Base-by-base conservation (phyloP, 805 yeast species). In the Candida mattraensis region DNA sequence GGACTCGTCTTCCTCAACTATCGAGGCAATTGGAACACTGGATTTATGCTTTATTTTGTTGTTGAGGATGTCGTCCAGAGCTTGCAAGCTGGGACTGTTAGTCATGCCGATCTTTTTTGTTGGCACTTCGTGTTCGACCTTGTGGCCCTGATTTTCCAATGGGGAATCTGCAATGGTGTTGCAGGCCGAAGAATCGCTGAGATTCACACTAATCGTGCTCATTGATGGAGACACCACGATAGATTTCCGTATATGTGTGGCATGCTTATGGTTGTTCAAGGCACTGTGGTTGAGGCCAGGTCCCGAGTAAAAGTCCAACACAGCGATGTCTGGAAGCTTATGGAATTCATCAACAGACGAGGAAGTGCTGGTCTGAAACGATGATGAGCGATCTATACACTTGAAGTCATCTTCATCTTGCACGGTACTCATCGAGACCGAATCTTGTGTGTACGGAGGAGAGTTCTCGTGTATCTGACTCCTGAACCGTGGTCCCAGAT, bases 71-170 rank as follows among this genome's bases (percentile, higher is more conserved):
- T 52, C 58, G 30, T 56, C 60, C 22, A 64, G 39, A 4, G 63
- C 61, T 36, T 55, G 60, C 24, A 64, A 46, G 39, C 67, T 61
- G 17, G 69, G 69, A 40, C 67, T 61, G 23, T 52, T 56, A 2
- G 55, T 45, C 51, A 63, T 54, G 3, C 61, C 62, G 8, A 61
- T 40, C 22, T 43, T 45, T 17, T 29, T 42, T 7, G 65, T 61
- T 15, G 65, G 65, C 5, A 48, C 54, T 36, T 60, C 65, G n/a
- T n/a, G n/a, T n/a, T n/a, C n/a, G n/a, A n/a, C n/a, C n/a, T n/a
- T n/a, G n/a, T n/a, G n/a, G n/a, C n/a, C n/a, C n/a, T n/a, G n/a
- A n/a, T n/a, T n/a, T 17, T 35, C 24, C 6, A 33, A 30, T n/a
- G 29, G 15, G 8, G 24, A 20, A 3, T 29, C 30, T 8, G 15